Base-by-base conservation (phyloP, 441 rosid species). In the Mallotus japonicus region DNA sequence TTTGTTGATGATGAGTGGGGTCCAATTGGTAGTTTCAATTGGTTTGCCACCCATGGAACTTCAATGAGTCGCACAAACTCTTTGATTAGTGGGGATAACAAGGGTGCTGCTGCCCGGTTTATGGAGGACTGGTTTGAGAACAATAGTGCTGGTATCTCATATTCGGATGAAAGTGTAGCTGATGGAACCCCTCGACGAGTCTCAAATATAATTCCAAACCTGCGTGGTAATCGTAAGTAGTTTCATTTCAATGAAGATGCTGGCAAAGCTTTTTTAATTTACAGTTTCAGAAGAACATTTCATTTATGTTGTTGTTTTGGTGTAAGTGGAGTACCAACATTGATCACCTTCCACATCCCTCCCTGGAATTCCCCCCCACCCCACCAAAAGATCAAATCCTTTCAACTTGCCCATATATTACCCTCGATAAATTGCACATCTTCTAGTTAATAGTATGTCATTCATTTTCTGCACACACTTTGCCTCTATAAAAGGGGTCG, bases 31-130 rank as follows among this genome's bases (percentile, higher is more conserved):
- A 90, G 97, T 85, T 92, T 94, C 83, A 94, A 90, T 76, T 92
- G 97, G 97, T 94, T 94, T 86, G 91, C 99, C 60, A 95, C 97
- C 69, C 99, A 95, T 73, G 99, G 99, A 76, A 92, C 99, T 66
- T 95, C 97, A 79, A 95, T 92, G 99, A 89, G 97, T 70, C 97
- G 99, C 70, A 74, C 96, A 75, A 92, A 95, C 89, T 86, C 97
- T 32, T 83, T 92, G 83, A 87, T 92, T 71, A 92, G 97, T 79
- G 99, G 99, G 78, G 99, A 95, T 82, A 95, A 95, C 89, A 95
- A 95, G 85, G 99, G 99, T 7, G 85, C 97, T 69, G 99, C 97
- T 72, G 92, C 99, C 15, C 87, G 99, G 67, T 82, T 92, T 78
- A 92, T 87, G 97, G 99, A 95, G 83, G 97, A 94, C 73, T 90